Conservation (phyloP, 2,329 filamentous ascomycete species). For the Talaromyces albobiverticillius region DNA sequence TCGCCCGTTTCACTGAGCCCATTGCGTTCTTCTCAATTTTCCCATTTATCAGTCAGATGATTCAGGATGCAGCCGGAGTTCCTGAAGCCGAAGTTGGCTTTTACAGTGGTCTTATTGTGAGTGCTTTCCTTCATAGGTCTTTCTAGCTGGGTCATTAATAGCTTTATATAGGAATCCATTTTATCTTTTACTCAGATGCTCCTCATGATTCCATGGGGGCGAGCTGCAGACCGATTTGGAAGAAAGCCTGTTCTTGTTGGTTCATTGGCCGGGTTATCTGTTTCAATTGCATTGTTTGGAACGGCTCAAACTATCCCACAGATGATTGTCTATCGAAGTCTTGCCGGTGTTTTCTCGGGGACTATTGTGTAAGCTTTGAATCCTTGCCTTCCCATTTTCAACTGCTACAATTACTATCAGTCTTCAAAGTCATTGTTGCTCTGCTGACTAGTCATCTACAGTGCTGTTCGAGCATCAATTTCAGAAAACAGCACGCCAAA, state of each 20-base stretch:
- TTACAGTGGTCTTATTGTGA: slow-evolving; percentile 73
- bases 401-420: no score
- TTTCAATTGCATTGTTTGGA: slow-evolving; percentile 65
- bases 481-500: slow-evolving; percentile 66
- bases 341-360: slow-evolving; percentile 71
- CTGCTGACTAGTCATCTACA: slow-evolving; percentile 8
- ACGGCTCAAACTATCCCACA: slow-evolving; percentile 64
- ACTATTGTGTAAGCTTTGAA: slow-evolving; percentile 54
- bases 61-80: slow-evolving; percentile 62
- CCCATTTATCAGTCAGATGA: slow-evolving; percentile 77
- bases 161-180: slow-evolving; percentile 48
- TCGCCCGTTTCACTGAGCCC: slow-evolving; percentile 69
- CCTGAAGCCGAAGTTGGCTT: slow-evolving; percentile 69
- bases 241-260: slow-evolving; percentile 69
- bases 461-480: slow-evolving; percentile 72
- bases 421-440: no score
- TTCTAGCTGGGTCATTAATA: not conserved
- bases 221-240: slow-evolving; percentile 64
- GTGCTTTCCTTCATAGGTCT: slow-evolving; percentile 20
- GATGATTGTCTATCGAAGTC: slow-evolving; percentile 70
- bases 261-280: slow-evolving; percentile 62
- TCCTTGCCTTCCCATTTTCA: not conserved
- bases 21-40: slow-evolving; percentile 83
- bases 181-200: slow-evolving; percentile 74
- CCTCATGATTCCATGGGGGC: slow-evolving; percentile 75